Conservation (phyloP, 2,329 filamentous ascomycete species). For the Colletotrichum godetiae region DNA sequence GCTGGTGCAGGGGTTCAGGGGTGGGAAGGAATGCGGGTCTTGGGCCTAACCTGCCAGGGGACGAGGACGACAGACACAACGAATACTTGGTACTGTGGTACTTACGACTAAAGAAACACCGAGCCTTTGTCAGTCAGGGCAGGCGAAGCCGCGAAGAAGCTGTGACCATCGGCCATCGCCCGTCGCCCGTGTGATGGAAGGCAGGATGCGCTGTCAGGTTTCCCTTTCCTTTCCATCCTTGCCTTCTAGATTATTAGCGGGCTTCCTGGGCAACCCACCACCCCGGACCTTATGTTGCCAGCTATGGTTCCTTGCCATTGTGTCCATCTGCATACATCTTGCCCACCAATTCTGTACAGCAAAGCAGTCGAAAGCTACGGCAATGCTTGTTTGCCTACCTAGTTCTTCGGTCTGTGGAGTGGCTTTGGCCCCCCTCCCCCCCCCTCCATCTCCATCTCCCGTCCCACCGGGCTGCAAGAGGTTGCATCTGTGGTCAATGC, state of each 20-base stretch:
- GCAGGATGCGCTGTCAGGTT: conserved; percentile 23
- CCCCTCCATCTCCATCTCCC: conserved; percentile 1
- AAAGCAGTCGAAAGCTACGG: background rate
- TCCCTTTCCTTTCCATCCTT: background rate
- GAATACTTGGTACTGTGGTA: too few species aligned
- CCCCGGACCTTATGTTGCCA: conserved; percentile 44
- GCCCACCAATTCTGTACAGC: background rate
- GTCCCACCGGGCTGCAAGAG: background rate
- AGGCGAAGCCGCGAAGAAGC: background rate
- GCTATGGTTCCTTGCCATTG: background rate
- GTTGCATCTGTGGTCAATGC: conserved; percentile 27
- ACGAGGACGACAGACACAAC: background rate
- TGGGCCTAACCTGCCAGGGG: background rate
- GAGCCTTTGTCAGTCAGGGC: conserved; percentile 11
- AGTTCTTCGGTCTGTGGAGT: conserved; percentile 22
- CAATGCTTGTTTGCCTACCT: conserved; percentile 12
- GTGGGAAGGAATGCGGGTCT: conserved; percentile 21
- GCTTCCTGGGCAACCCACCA: conserved; percentile 27
- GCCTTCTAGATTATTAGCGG: conserved; percentile 10
- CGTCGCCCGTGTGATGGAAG: conserved; percentile 23
- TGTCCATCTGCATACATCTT: background rate
- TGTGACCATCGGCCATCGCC: background rate
- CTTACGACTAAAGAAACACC: background rate
- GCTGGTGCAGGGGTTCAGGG: conserved; percentile 30
- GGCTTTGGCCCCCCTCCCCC: background rate